phyloP scores from a whole-genome alignment of 176 grass and related monocot species.

The Musa schizocarpa region DNA sequence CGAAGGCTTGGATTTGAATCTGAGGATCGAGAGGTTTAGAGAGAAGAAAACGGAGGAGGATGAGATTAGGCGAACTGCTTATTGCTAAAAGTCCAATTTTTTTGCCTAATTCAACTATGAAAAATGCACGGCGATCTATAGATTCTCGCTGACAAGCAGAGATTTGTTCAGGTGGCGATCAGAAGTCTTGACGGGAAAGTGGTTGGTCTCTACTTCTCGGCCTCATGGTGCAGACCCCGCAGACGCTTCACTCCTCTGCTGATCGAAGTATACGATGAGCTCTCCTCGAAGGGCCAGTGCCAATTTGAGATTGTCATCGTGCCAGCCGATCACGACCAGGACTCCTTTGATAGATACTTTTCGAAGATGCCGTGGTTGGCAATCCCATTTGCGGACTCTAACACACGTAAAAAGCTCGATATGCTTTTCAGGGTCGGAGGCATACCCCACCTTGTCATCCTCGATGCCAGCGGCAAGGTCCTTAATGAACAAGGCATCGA shows the following conservation, averaged over 20 bases:
- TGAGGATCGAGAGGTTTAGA: too few species aligned
- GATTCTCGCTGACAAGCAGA: neutral
- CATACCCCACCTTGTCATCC: constrained; percentile 35
- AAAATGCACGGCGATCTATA: neutral
- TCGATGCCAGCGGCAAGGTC: constrained; percentile 46
- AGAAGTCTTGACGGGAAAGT: neutral
- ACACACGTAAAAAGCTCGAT: neutral
- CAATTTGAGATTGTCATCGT: neutral
- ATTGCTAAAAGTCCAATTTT: too few species aligned
- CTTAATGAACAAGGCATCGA: constrained; percentile 31
- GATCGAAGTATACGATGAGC: neutral
- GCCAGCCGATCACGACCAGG: neutral
- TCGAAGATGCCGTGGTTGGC: constrained; percentile 15
- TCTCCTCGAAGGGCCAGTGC: neutral
- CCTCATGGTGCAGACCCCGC: neutral
- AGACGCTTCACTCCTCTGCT: constrained; percentile 9
- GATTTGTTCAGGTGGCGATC: neutral
- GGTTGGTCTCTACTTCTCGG: neutral
- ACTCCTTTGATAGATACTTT: constrained; percentile 6
- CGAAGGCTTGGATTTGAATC: too few species aligned
- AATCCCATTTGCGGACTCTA: neutral
- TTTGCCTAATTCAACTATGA: too few species aligned
- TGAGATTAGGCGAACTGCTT: too few species aligned
- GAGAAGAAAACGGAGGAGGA: too few species aligned
- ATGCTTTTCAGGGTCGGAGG: neutral